Evolutionary conservation across 176 grass and related monocot species (phyloP).

Genomic region (Eremochloa ophiuroides): DNA sequence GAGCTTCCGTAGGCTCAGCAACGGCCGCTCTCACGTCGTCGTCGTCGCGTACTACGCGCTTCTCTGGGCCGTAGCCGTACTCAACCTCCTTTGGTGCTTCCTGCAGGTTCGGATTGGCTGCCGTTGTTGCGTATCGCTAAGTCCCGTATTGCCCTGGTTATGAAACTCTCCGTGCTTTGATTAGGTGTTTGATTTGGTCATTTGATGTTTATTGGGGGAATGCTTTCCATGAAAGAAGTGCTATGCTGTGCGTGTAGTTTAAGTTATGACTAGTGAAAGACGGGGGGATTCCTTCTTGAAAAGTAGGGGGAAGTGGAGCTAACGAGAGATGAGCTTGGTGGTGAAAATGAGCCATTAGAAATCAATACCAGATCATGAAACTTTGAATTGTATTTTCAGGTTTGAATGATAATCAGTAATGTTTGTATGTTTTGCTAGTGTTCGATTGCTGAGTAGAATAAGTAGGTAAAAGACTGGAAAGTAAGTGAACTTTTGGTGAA

Average conservation of each 20-base stretch:
- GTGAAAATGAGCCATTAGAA: not conserved
- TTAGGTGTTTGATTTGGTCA: not conserved
- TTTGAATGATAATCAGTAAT: not conserved
- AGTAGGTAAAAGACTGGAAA: not conserved
- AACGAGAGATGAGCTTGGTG: not conserved
- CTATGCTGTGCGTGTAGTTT: not conserved
- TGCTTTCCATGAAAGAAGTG: not conserved
- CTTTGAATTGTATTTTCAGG: not conserved
- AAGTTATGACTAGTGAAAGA: not conserved
- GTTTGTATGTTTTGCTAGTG: not conserved
- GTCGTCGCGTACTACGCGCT: conserved; percentile 80
- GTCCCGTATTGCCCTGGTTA: not conserved
- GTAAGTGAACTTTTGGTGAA: not conserved
- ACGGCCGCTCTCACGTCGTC: conserved; percentile 87
- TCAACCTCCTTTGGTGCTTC: conserved; percentile 96
- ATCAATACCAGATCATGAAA: not conserved
- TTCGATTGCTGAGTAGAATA: not conserved
- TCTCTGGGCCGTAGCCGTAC: conserved; percentile 67
- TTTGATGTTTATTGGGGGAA: not conserved
- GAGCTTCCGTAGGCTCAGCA: conserved; percentile 70
- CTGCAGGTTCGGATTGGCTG: conserved; percentile 52
- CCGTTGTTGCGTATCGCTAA: not conserved
- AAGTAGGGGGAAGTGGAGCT: not conserved
- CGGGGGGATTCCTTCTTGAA: not conserved
- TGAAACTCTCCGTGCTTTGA: not conserved